Conservation (phyloP, 1,284 basidiomycete genomes). For the Pseudozyma pruni region DNA sequence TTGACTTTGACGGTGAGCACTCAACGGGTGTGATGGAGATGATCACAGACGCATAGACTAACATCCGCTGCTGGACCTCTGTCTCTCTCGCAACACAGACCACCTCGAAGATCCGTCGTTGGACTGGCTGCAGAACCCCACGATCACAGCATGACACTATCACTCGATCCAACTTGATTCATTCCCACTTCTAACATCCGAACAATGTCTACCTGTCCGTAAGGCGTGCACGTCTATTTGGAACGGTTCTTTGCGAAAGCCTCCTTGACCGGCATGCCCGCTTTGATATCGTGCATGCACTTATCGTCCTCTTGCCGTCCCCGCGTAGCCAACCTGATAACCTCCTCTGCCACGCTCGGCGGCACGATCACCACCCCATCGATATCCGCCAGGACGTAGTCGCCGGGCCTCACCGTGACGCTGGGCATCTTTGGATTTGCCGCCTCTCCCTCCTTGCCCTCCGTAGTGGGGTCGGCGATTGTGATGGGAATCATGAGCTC, state of each 20-base stretch:
- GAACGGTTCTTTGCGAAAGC: constrained; percentile 83
- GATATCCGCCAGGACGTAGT: constrained; percentile 84
- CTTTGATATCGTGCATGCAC: constrained; percentile 81
- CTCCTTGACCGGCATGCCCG: constrained; percentile 78
- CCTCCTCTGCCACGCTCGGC: constrained; percentile 72
- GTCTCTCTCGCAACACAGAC: constrained; percentile 23
- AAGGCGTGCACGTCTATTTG: no score
- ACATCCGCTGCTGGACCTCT: no score
- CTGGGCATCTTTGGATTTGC: constrained; percentile 67
- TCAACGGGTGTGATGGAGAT: not conserved
- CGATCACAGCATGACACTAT: constrained; percentile 32
- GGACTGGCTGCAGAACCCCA: constrained; percentile 41
- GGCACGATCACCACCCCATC: constrained; percentile 91
- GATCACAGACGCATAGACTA: no score
- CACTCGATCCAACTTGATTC: no score
- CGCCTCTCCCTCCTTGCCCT: constrained; percentile 9
- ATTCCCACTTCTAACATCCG: not conserved
- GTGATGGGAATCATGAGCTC: constrained; percentile 79
- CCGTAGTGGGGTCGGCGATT: constrained; percentile 70
- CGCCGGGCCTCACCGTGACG: constrained; percentile 78
- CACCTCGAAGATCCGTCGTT: constrained; percentile 42
- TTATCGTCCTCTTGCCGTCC: constrained; percentile 77
- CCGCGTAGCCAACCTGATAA: constrained; percentile 74
- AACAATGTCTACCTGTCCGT: not conserved
- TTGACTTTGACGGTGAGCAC: constrained; percentile 46